Conservation (phyloP, 371 early-diverging fungal species). For the Dipsacomyces acuminosporus region DNA sequence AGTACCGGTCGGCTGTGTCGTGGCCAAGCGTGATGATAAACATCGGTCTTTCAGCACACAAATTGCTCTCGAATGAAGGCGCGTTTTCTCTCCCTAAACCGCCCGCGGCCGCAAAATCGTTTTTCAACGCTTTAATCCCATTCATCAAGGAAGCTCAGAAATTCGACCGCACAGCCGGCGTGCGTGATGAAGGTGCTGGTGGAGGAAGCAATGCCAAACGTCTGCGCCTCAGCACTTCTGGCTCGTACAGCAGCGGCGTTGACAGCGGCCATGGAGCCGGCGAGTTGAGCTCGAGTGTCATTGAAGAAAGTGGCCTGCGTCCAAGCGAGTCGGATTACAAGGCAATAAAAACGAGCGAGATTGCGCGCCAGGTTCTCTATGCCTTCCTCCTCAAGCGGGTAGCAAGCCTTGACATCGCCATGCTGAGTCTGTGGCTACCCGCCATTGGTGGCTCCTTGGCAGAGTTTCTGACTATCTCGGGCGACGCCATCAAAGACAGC, state of each 20-base stretch:
- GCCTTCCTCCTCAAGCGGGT: conserved; percentile 27
- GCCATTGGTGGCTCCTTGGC: conserved; percentile 5
- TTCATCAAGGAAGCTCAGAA: conserved; percentile 11
- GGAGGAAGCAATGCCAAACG: background rate
- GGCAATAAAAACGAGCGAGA: conserved; percentile 11
- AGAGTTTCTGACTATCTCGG: conserved; percentile 9
- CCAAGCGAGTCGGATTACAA: conserved; percentile 9
- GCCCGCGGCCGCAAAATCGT: background rate
- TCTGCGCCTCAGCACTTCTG: background rate
- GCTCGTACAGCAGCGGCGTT: background rate
- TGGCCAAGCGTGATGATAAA: conserved; percentile 20
- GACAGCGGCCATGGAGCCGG: background rate
- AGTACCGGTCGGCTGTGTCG: conserved; percentile 10
- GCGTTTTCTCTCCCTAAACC: conserved; percentile 12
- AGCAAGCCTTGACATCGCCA: conserved; percentile 10
- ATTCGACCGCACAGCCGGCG: conserved; percentile 4
- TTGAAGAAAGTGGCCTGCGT: conserved; percentile 1
- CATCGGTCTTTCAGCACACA: conserved; percentile 28
- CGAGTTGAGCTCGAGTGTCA: background rate
- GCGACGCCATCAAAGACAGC: background rate
- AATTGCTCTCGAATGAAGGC: conserved; percentile 7
- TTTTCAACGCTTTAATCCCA: conserved; percentile 10
- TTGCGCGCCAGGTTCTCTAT: conserved; percentile 35
- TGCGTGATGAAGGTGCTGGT: background rate
- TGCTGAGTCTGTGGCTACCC: conserved; percentile 30